These are phyloP conservation scores for Naegleria gruberi DNA, from an alignment of 208 protist species.

Conservation along the genomic window DNA sequence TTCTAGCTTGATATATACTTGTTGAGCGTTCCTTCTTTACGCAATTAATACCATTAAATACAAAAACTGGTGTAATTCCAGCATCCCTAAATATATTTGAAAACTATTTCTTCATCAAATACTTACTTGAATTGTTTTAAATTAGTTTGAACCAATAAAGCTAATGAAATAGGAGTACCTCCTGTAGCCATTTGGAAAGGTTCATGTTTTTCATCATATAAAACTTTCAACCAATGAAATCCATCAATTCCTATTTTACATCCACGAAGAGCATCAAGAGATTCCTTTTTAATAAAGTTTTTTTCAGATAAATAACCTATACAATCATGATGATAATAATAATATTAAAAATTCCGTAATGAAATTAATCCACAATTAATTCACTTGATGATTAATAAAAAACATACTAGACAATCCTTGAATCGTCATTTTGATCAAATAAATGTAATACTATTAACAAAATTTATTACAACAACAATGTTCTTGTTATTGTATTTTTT, in stretches of 20 bases:
- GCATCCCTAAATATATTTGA: neutral
- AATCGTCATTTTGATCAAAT: neutral
- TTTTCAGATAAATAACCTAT: neutral
- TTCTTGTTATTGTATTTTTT: no score
- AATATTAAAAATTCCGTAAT: no score
- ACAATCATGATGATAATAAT: neutral
- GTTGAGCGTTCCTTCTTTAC: neutral
- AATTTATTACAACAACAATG: no score
- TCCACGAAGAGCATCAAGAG: neutral
- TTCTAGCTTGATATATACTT: neutral
- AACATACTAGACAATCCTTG: neutral
- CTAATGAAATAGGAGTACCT: neutral
- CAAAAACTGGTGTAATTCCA: constrained; percentile 18
- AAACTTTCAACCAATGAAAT: neutral
- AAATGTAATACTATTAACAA: neutral
- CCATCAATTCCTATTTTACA: neutral
- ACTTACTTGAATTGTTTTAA: neutral
- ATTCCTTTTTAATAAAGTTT: neutral
- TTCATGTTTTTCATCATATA: neutral
- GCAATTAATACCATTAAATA: constrained; percentile 5
- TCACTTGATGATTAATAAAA: no score
- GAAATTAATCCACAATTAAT: no score
- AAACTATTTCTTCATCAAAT: neutral
- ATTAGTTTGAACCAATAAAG: neutral
- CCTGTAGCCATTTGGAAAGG: neutral